phyloP scores from a whole-genome alignment of 2,329 filamentous ascomycete genomes.

The Sporothrix curviconia region DNA sequence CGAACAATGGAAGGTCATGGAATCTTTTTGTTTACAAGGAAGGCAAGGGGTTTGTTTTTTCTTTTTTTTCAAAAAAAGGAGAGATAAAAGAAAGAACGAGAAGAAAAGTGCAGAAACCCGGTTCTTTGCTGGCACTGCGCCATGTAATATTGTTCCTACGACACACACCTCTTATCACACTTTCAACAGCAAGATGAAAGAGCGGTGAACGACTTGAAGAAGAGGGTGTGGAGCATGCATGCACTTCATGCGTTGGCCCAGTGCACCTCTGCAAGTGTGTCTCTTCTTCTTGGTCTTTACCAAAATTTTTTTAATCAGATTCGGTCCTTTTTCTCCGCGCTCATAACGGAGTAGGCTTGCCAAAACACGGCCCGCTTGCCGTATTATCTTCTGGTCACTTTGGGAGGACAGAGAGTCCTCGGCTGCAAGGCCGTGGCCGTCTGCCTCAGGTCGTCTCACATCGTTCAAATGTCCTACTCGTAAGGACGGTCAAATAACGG shows the following conservation, averaged over 20 bases:
- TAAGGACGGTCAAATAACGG: too few species aligned
- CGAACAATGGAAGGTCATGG: not conserved
- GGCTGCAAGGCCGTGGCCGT: constrained; percentile 7
- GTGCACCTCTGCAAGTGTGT: constrained; percentile 1
- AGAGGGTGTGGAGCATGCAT: too few species aligned
- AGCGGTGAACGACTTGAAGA: too few species aligned
- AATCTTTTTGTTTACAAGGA: too few species aligned
- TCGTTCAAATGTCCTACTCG: too few species aligned
- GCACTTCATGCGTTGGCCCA: too few species aligned
- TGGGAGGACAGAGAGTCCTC: not conserved
- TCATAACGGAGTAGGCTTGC: not conserved
- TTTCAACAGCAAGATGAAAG: not conserved
- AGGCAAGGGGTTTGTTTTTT: too few species aligned
- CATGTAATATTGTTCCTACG: not conserved
- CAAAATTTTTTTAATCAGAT: not conserved
- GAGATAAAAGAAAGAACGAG: not conserved
- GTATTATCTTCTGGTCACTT: not conserved
- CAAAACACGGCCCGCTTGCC: not conserved
- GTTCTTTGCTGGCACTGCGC: constrained; percentile 3
- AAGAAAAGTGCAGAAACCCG: not conserved
- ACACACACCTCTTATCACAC: constrained; percentile 6
- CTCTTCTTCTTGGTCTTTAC: not conserved
- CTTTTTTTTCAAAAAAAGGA: too few species aligned
- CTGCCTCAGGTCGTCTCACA: not conserved
- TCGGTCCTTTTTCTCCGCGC: not conserved